Evolutionary conservation across 2,329 filamentous ascomycete species (phyloP).

Genomic region (Penicillium sp.): DNA sequence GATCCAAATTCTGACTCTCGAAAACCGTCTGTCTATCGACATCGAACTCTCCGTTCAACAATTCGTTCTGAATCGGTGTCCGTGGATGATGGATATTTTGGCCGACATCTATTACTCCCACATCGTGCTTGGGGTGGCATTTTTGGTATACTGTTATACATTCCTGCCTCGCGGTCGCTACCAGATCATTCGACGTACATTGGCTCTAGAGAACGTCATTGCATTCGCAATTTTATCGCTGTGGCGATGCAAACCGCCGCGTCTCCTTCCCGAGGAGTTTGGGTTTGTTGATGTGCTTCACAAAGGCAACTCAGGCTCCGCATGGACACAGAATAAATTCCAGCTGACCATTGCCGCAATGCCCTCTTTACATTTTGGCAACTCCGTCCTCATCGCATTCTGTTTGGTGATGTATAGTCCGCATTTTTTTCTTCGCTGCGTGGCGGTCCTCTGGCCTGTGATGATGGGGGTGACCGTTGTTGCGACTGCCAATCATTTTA

Average conservation of each 20-base stretch:
- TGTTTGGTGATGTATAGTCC: slow-evolving; percentile 42
- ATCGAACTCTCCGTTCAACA: slow-evolving; percentile 44
- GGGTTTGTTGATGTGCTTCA: slow-evolving; percentile 52
- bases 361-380: slow-evolving; percentile 52
- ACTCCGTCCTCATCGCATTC: slow-evolving; percentile 29
- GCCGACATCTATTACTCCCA: slow-evolving; percentile 50
- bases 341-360: slow-evolving; percentile 53
- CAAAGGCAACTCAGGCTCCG: slow-evolving; percentile 19
- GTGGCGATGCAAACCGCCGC: slow-evolving; percentile 52
- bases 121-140: slow-evolving; percentile 47
- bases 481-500: slow-evolving; percentile 67
- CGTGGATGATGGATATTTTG: slow-evolving; percentile 42
- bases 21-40: slow-evolving; percentile 39
- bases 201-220: slow-evolving; percentile 51
- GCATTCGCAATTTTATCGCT: slow-evolving; percentile 50
- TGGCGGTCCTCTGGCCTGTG: slow-evolving; percentile 47
- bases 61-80: slow-evolving; percentile 37
- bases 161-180: slow-evolving; percentile 43
- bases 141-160: slow-evolving; percentile 52
- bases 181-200: slow-evolving; percentile 46
- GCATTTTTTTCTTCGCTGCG: slow-evolving; percentile 35
- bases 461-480: slow-evolving; percentile 58
- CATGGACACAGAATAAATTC: slow-evolving; percentile 49
- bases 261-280: slow-evolving; percentile 45
- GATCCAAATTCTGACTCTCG: slow-evolving; percentile 41